A percentile compares a stretch with the other conserved stretches of the same genome.
Conservation (phyloP, 208 protist genomes). For the Trypanosoma vivax region DNA sequence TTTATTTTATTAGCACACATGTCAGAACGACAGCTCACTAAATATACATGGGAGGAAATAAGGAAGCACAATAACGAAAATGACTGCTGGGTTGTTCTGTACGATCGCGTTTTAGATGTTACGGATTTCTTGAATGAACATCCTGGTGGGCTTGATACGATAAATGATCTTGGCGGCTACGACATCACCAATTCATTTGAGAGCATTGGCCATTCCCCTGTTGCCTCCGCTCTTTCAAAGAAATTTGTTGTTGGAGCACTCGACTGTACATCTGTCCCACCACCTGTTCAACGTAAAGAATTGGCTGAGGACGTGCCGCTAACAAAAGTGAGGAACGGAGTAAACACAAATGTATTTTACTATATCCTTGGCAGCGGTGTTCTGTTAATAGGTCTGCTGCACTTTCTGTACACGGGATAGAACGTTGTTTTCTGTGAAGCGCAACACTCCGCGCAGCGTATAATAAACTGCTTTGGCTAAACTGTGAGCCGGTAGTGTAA, state of each 20-base stretch:
- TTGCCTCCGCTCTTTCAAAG: slow-evolving; percentile 56
- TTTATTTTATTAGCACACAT: slow-evolving; percentile 24
- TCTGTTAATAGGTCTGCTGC: slow-evolving; percentile 28
- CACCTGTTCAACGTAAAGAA: slow-evolving; percentile 32
- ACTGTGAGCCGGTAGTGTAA: too few species aligned
- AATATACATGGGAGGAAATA: slow-evolving; percentile 86
- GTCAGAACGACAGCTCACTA: slow-evolving; percentile 26
- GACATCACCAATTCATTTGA: slow-evolving; percentile 85
- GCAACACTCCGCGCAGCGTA: too few species aligned
- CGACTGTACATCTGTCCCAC: slow-evolving; percentile 30
- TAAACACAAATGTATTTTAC: slow-evolving; percentile 39
- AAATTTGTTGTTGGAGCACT: slow-evolving; percentile 62
- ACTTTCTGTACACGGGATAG: slow-evolving; percentile 3
- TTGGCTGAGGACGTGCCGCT: slow-evolving; percentile 39
- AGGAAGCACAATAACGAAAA: slow-evolving; percentile 79
- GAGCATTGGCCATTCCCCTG: slow-evolving; percentile 70
- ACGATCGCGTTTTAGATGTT: slow-evolving; percentile 90
- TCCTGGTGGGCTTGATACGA: slow-evolving; percentile 85
- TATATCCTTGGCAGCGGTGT: slow-evolving; percentile 29
- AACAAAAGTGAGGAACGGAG: slow-evolving; percentile 49
- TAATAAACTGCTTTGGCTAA: too few species aligned
- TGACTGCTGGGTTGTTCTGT: slow-evolving; percentile 91
- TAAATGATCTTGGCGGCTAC: slow-evolving; percentile 67
- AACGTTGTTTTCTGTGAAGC: too few species aligned
- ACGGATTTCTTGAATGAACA: slow-evolving; percentile 85